Evolutionary conservation across 306 rosid genomes (phyloP), one percentile per base, ranked within the genome.

Genomic region (Adenanthera pavonina): DNA sequence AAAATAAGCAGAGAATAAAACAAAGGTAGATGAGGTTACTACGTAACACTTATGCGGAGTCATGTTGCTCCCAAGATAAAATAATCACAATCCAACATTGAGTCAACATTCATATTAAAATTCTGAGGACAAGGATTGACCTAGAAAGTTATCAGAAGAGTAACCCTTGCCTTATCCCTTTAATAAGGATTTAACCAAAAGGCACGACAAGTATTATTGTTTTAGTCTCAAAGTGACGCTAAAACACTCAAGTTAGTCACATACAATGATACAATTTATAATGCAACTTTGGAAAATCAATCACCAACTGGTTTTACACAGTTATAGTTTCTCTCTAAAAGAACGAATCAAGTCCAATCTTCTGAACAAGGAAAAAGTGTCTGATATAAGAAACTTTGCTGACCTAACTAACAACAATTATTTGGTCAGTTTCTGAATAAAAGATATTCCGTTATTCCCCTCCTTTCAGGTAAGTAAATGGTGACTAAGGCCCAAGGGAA

Each of bases 51-150:
- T 77, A 33, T 72, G 53, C 46, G 43, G 17, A 61, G n/a, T 25
- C 44, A 75, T 33, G n/a, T 25, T 75, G 13, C 46, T 68, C n/a
- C 76, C 56, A 80, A 80, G 46, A 60, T 57, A 78, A 57, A 78
- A 87, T 36, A 46, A 65, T 69, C 84, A 69, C 43, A 69, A 34
- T 59, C 72, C 17, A 68, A 53, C 19, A 13, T 3, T 46, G 66
- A 75, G 72, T 44, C 53, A 25, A 61, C 72, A 69, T 69, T 75
- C 66, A 77, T 75, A 69, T 72, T 34, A 53, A 40, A 44, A 43
- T 69, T 74, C 61, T 40, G 3, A 74, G 38, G 60, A 82, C 34
- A 68, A 64, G 20, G 75, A 78, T 78, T 16, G 56, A 73, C 74
- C 33, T 57, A 56, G 11, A 71, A 40, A 69, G 83, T 6, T 71